phyloP scores from a whole-genome alignment of 202 grass and related monocot species.

The Setaria viridis region DNA sequence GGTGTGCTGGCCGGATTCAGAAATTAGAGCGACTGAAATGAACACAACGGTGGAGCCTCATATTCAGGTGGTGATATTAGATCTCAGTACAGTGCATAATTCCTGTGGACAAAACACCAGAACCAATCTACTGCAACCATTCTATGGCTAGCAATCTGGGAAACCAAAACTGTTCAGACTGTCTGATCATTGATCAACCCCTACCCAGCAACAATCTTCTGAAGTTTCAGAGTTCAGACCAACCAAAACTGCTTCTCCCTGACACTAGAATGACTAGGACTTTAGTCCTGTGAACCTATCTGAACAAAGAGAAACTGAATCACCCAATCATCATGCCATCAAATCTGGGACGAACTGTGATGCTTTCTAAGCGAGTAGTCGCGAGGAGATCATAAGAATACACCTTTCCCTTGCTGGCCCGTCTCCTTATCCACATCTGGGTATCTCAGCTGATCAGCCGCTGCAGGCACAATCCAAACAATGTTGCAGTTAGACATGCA shows the following conservation, averaged over 20 bases:
- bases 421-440: conserved; percentile 30
- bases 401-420: neutral
- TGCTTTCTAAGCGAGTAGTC: neutral
- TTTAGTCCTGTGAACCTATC: neutral
- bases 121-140: neutral
- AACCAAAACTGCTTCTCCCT: conserved; percentile 1
- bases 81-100: conserved; percentile 9
- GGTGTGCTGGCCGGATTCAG: neutral
- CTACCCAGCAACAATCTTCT: neutral
- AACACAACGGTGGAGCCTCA: neutral
- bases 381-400: neutral
- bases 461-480: conserved; percentile 20
- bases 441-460: conserved; percentile 17
- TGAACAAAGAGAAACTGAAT: neutral
- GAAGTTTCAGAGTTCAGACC: neutral
- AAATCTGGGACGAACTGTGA: neutral
- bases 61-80: neutral
- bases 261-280: neutral
- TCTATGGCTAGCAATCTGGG: neutral
- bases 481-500: conserved; percentile 11
- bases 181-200: neutral
- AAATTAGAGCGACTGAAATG: neutral
- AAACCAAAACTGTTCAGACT: neutral
- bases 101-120: neutral
- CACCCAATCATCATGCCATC: conserved; percentile 8